Percentiles rank a stretch among this genome's conserved stretches.
Conservation (phyloP, 495 filamentous ascomycete species). For the Aspergillus affinis region DNA sequence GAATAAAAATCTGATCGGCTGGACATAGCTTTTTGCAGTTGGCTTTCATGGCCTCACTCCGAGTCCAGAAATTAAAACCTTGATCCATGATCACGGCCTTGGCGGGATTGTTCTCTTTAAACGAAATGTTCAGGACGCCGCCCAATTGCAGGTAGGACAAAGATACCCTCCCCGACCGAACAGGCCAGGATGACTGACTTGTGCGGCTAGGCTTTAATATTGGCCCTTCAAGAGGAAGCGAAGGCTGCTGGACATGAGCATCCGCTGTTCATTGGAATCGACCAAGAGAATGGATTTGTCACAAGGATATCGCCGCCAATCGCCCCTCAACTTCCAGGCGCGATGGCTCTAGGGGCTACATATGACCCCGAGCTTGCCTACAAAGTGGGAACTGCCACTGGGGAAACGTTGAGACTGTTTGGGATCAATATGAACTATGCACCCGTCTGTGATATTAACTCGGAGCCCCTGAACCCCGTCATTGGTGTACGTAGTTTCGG, state of each 20-base stretch:
- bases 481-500: conserved; percentile 44
- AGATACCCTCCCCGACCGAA: not conserved
- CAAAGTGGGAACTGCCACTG: conserved; percentile 35
- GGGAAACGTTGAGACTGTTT: conserved; percentile 34
- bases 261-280: conserved; percentile 45
- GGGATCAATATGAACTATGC: conserved; percentile 49
- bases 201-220: conserved; percentile 32
- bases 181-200: not conserved
- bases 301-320: conserved; percentile 46
- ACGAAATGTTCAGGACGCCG: conserved; percentile 41
- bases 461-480: conserved; percentile 44
- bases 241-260: conserved; percentile 37
- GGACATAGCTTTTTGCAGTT: conserved; percentile 47
- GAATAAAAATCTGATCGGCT: conserved; percentile 2
- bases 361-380: conserved; percentile 40
- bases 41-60: conserved; percentile 47
- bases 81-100: conserved; percentile 47
- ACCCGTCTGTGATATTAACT: conserved; percentile 46
- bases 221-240: conserved; percentile 41
- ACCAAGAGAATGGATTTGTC: conserved; percentile 47
- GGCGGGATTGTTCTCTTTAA: conserved; percentile 49
- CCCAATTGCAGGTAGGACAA: conserved; percentile 38
- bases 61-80: conserved; percentile 46
- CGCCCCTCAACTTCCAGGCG: conserved; percentile 40
- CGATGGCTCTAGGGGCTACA: conserved; percentile 44